phyloP scores from a whole-genome alignment of 2,329 filamentous ascomycete genomes.

The Talaromyces sp. region DNA sequence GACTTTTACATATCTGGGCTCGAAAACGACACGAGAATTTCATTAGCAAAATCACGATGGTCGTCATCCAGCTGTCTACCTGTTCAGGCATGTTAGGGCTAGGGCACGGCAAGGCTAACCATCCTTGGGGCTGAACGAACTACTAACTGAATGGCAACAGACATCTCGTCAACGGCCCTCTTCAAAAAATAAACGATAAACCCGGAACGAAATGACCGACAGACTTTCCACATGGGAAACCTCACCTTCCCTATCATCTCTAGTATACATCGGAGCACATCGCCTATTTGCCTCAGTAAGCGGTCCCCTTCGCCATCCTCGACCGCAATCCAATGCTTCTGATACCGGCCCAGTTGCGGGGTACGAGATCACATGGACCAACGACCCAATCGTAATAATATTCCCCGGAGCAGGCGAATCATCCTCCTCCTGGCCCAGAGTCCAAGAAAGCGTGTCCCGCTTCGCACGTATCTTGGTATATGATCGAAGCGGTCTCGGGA shows the following conservation, averaged over 20 bases:
- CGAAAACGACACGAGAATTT: not conserved
- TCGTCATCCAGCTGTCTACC: not conserved
- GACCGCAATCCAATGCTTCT: not conserved
- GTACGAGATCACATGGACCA: not conserved
- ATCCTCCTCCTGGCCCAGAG: constrained; percentile 33
- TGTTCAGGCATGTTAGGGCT: not conserved
- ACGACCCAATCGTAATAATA: constrained; percentile 35
- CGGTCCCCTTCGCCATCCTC: constrained; percentile 26
- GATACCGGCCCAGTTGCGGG: not conserved
- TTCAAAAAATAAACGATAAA: not conserved
- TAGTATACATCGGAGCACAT: constrained; percentile 36
- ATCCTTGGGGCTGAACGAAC: not conserved
- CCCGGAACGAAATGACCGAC: not conserved
- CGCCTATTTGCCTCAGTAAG: constrained; percentile 32
- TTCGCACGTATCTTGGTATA: constrained; percentile 36
- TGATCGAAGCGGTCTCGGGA: constrained; percentile 41
- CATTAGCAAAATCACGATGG: not conserved
- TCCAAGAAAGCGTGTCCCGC: constrained; percentile 31
- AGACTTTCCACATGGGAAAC: constrained; percentile 11
- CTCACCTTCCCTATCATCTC: constrained; percentile 18
- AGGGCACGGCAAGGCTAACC: not conserved
- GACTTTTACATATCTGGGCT: not conserved
- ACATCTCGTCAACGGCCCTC: not conserved
- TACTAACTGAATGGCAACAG: too few species aligned
- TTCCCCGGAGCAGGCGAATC: constrained; percentile 39